Percentiles rank a stretch among this genome's conserved stretches.
These are phyloP conservation scores for Chalaropsis thielavioides DNA, from an alignment of 2,329 filamentous ascomycete species.

Conservation along the genomic window DNA sequence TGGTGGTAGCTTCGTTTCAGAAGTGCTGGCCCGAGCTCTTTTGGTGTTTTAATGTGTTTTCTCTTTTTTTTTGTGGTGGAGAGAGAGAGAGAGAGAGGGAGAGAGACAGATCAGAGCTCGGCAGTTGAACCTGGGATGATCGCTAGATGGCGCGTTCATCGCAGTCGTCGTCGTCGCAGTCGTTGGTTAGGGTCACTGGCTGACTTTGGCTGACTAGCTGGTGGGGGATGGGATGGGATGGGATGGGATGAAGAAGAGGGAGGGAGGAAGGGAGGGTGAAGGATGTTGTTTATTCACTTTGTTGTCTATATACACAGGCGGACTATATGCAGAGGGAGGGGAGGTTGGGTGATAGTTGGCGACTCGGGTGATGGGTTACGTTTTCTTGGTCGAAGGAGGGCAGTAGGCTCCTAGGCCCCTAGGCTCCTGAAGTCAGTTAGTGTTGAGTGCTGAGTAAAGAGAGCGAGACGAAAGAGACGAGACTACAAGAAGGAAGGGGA, in stretches of 20 bases:
- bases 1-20: conserved; percentile 4
- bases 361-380: too few species aligned
- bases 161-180: neutral
- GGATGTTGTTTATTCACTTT: too few species aligned
- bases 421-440: too few species aligned
- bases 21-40: conserved; percentile 1
- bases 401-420: too few species aligned
- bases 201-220: neutral
- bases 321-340: too few species aligned
- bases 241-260: neutral
- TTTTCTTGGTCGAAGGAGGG: too few species aligned
- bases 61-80: neutral
- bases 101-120: neutral
- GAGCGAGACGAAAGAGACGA: too few species aligned
- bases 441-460: too few species aligned
- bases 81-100: neutral
- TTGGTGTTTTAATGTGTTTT: neutral
- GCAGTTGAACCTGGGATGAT: neutral
- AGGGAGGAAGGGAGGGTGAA: too few species aligned
- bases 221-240: neutral
- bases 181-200: neutral
- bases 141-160: neutral
- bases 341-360: too few species aligned
- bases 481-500: too few species aligned
- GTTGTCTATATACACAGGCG: too few species aligned